Conservation (phyloP, 345 rosid genomes). For the Eucalyptus marginata region DNA sequence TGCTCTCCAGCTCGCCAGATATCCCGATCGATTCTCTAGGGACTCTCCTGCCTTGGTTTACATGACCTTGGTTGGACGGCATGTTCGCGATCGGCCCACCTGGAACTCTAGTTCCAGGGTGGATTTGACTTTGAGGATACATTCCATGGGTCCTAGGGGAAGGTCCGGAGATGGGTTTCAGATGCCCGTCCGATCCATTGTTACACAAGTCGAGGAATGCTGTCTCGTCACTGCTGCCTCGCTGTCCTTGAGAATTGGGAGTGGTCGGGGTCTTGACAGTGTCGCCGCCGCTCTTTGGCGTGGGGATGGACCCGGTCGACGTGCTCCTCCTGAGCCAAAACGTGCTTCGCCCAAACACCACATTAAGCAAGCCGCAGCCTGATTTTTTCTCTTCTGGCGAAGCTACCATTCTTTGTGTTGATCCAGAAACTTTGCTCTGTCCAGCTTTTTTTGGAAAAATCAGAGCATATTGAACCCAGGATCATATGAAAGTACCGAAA, state of each 20-base stretch:
- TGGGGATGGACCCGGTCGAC: constrained; percentile 33
- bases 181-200: constrained; percentile 8
- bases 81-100: background rate
- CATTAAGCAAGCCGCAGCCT: constrained; percentile 65
- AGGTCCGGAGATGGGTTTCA: background rate
- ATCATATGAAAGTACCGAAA: background rate
- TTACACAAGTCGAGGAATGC: constrained; percentile 4
- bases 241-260: constrained; percentile 21
- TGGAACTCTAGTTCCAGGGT: background rate
- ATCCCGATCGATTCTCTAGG: constrained; percentile 52
- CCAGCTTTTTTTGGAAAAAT: background rate
- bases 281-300: constrained; percentile 1
- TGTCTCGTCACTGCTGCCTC: constrained; percentile 38
- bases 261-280: constrained; percentile 26
- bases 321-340: constrained; percentile 52
- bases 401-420: constrained; percentile 10
- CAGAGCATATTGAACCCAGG: background rate
- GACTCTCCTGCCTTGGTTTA: constrained; percentile 31
- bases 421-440: background rate
- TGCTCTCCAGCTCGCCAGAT: constrained; percentile 86
- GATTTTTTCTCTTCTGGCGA: constrained; percentile 35
- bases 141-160: background rate
- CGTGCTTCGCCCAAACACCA: constrained; percentile 50
- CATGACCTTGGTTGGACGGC: background rate
- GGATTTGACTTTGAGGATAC: background rate